Evolutionary conservation across 352 stramenopile species (phyloP), one percentile per base, ranked within the genome.

Genomic region (Hyaloperonospora brassicae): DNA sequence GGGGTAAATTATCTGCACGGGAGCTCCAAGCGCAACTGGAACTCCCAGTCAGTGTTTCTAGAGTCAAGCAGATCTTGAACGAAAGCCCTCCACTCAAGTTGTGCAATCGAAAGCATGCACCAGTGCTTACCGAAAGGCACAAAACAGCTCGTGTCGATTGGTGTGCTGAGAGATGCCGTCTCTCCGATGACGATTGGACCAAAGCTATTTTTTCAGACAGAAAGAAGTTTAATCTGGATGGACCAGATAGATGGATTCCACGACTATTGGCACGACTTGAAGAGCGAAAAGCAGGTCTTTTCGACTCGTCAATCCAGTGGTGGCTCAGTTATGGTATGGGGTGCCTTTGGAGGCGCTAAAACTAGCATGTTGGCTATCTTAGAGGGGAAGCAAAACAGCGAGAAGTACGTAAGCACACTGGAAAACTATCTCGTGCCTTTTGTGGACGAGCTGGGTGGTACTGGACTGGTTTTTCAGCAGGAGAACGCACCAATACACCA

Each of bases 341-440:
- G 36, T 13, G 9, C 36, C 7, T 42, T 42, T 42, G 36, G 11
- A 42, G 10, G 11, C 36, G 36, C 36, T 42, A 42, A 13, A 13
- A 42, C 12, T 21, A 42, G 11, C 36, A 42, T 42, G 36, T 42
- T 42, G 36, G 36, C 36, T 42, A 42, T 42, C 36, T n/a, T 42
- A 42, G 36, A 42, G 36, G 10, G n/a, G 5, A 42, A 2, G 12
- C 9, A 1, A 42, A 42, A 42, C 10, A 42, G 36, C 36, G n/a
- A n/a, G 9, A 42, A 42, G 36, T 42, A 42, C 36, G 10, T 42
- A 42, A 42, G 36, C 17, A 17, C 36, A 42, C 12, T 21, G 12
- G 9, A n/a, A 42, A 42, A 42, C 36, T 42, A 42, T 42, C 36
- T 42, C n/a, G 36, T 42, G 36, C 36, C 36, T 42, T 42, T 42